Percentiles rank a stretch among this genome's conserved stretches.
Conservation (phyloP, 352 stramenopile genomes). For the Phytophthora pisi region DNA sequence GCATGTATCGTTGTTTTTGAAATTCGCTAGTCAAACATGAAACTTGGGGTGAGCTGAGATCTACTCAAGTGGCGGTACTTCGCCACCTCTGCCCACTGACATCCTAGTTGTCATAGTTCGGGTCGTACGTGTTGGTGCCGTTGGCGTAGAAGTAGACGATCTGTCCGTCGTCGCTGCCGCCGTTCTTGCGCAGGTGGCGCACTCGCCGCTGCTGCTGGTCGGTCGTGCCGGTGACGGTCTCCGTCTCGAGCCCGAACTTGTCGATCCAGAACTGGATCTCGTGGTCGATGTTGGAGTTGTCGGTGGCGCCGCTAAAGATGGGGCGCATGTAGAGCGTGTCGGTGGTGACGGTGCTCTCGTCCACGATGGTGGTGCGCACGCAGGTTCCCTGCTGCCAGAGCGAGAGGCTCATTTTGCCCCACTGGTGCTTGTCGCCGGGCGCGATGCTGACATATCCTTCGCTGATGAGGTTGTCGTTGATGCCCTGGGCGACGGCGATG, state of each 20-base stretch:
- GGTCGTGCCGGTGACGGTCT: not conserved
- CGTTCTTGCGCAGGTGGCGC: too few relatives aligned
- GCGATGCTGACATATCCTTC: slow-evolving; percentile 42
- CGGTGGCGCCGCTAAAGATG: slow-evolving; percentile 56
- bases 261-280: slow-evolving; percentile 60
- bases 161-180: slow-evolving; percentile 6
- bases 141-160: slow-evolving; percentile 41
- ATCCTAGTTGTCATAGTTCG: slow-evolving; percentile 4
- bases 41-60: too few relatives aligned
- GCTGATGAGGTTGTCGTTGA: slow-evolving; percentile 43
- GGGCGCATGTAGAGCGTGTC: slow-evolving; percentile 57
- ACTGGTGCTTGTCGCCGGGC: slow-evolving; percentile 35
- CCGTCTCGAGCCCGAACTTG: slow-evolving; percentile 37
- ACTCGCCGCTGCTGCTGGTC: not conserved
- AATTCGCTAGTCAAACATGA: not conserved
- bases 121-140: slow-evolving; percentile 35
- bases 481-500: slow-evolving; percentile 39
- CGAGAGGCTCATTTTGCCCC: slow-evolving; percentile 50
- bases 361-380: slow-evolving; percentile 44
- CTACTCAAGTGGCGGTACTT: too few relatives aligned
- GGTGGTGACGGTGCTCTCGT: slow-evolving; percentile 42
- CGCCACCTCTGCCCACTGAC: too few relatives aligned
- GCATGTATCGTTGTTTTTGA: not conserved
- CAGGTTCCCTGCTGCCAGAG: slow-evolving; percentile 58
- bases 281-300: slow-evolving; percentile 50